Conservation (phyloP, 148 eudicot species). For the Camellia sinensis region DNA sequence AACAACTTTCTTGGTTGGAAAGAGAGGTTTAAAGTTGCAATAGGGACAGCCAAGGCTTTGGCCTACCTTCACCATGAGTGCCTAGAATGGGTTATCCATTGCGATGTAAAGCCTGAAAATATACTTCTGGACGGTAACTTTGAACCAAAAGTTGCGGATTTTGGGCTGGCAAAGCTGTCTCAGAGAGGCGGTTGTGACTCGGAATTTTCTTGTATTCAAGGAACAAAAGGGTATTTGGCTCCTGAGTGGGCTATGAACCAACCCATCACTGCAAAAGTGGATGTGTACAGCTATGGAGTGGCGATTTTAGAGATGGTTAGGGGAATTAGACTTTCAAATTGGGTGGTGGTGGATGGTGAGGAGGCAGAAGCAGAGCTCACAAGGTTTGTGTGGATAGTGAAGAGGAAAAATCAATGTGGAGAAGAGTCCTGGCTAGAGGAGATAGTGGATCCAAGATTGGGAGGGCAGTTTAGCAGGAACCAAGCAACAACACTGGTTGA, state of each 20-base stretch:
- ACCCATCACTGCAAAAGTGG: conserved; percentile 66
- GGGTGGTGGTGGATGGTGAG: conserved; percentile 27
- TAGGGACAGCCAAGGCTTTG: conserved; percentile 62
- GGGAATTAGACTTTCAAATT: conserved; percentile 51
- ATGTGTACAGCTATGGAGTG: conserved; percentile 64
- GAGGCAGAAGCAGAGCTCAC: conserved; percentile 31
- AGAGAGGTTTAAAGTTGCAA: conserved; percentile 47
- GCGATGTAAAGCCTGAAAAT: conserved; percentile 74
- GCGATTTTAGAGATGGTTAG: conserved; percentile 62
- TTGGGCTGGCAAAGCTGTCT: conserved; percentile 57
- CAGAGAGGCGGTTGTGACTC: conserved; percentile 47
- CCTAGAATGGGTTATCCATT: conserved; percentile 78
- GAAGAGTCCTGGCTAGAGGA: conserved; percentile 42
- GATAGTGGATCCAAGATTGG: conserved; percentile 46
- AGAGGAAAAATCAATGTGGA: conserved; percentile 21
- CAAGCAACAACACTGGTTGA: conserved; percentile 45
- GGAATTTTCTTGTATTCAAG: conserved; percentile 43
- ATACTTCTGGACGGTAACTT: conserved; percentile 49
- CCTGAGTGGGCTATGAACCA: conserved; percentile 71
- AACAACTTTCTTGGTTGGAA: conserved; percentile 43
- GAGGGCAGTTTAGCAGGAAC: conserved; percentile 37
- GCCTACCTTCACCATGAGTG: conserved; percentile 83
- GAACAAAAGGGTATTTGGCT: conserved; percentile 80
- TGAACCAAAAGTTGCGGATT: conserved; percentile 63
- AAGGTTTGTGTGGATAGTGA: conserved; percentile 34